Percentiles rank a stretch among this genome's conserved stretches.
Evolutionary conservation across 768 basidiomycete genomes (phyloP).

Genomic region (Kwoniella pini): DNA sequence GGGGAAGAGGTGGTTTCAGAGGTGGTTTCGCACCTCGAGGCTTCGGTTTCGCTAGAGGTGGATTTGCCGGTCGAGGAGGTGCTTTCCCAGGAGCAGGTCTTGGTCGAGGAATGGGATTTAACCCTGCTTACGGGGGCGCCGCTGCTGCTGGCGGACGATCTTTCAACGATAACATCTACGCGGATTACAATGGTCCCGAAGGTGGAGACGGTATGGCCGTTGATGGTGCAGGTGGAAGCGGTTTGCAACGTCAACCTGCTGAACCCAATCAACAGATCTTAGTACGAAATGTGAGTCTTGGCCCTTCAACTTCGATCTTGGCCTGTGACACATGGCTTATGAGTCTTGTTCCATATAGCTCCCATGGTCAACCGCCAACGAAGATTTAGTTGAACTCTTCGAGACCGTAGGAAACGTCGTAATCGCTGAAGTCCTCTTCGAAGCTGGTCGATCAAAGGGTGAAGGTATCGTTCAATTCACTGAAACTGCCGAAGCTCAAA

Average conservation of each 20-base stretch:
- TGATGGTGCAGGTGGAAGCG: constrained; percentile 25
- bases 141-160: constrained; percentile 43
- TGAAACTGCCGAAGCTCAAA: constrained; percentile 83
- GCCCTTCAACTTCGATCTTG: no score
- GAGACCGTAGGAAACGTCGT: constrained; percentile 96
- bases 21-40: constrained; percentile 60
- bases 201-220: constrained; percentile 55
- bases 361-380: constrained; percentile 98
- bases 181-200: constrained; percentile 88
- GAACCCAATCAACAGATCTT: constrained; percentile 96
- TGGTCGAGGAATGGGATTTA: constrained; percentile 50
- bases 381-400: constrained; percentile 95
- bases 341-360: no score
- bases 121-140: constrained; percentile 60
- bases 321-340: no score
- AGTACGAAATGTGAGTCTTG: constrained; percentile 91
- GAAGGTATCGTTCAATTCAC: constrained; percentile 94
- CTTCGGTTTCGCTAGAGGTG: constrained; percentile 55
- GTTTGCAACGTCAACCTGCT: constrained; percentile 53
- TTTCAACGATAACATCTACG: constrained; percentile 85
- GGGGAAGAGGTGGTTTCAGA: constrained; percentile 57
- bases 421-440: constrained; percentile 90
- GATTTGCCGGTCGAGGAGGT: constrained; percentile 48
- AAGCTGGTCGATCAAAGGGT: constrained; percentile 88
- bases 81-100: constrained; percentile 56